Evolutionary conservation across 2,329 filamentous ascomycete species (phyloP).

Genomic region (Aspergillus sp.): DNA sequence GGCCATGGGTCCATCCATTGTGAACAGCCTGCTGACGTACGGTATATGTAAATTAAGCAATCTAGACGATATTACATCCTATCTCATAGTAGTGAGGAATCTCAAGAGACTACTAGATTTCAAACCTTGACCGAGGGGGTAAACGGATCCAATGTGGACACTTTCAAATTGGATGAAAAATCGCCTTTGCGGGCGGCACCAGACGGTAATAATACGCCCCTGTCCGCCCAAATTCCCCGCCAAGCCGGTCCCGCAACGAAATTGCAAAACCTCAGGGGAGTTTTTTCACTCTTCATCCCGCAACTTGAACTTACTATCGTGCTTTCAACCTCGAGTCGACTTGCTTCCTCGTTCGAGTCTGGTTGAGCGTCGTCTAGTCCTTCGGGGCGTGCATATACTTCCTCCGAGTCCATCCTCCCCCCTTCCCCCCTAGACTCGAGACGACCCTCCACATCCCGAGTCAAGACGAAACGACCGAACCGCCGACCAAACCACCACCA

Average conservation of each 20-base stretch:
- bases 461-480: background rate
- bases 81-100: background rate
- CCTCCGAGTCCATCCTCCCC: background rate
- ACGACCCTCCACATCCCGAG: background rate
- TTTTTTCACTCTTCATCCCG: conserved; percentile 9
- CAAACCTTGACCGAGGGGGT: background rate
- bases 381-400: background rate
- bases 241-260: conserved; percentile 10
- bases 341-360: background rate
- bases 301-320: background rate
- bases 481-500: background rate
- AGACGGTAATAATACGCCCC: conserved; percentile 9
- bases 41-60: conserved; percentile 22
- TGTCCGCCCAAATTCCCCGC: background rate
- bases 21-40: conserved; percentile 21
- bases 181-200: background rate
- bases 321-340: background rate
- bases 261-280: conserved; percentile 26
- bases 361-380: background rate
- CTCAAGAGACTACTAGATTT: background rate
- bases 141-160: background rate
- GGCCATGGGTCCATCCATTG: conserved; percentile 21
- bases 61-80: conserved; percentile 1
- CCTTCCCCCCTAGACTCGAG: background rate
- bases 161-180: conserved; percentile 6